phyloP scores from a whole-genome alignment of 108 stramenopile genomes.

The Cyclotella choctawhatcheeana region DNA sequence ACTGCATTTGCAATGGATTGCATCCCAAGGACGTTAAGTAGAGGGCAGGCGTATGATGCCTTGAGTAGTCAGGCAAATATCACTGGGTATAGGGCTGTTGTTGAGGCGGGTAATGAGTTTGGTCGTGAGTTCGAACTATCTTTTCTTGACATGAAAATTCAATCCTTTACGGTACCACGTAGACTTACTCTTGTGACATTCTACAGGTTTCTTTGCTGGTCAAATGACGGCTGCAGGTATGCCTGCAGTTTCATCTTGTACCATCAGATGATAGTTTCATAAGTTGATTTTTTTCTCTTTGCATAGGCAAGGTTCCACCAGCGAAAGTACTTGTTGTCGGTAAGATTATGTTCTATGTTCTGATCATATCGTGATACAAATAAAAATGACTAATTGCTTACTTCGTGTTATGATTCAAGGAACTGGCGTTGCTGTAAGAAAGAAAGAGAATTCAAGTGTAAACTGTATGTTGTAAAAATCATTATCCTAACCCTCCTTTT shows the following conservation, averaged over 20 bases:
- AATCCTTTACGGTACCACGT: too few species aligned
- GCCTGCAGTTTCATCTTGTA: too few species aligned
- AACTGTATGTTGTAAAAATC: too few species aligned
- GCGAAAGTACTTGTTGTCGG: slow-evolving; percentile 99
- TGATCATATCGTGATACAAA: too few species aligned
- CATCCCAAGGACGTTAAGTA: slow-evolving; percentile 93
- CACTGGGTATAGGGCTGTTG: slow-evolving; percentile 97
- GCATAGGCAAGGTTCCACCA: slow-evolving; percentile 89
- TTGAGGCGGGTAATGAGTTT: slow-evolving; percentile 97
- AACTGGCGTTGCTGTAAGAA: slow-evolving; percentile 86
- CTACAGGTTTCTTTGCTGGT: slow-evolving; percentile 86
- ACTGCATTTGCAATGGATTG: slow-evolving; percentile 98
- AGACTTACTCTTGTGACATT: neutral
- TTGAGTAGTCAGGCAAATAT: slow-evolving; percentile 98
- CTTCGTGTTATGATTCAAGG: neutral
- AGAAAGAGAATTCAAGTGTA: too few species aligned
- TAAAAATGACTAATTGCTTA: neutral
- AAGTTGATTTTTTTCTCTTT: too few species aligned
- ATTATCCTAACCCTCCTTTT: too few species aligned
- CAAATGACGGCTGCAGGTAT: slow-evolving; percentile 84
- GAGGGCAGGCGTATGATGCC: slow-evolving; percentile 98
- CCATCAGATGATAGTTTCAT: too few species aligned
- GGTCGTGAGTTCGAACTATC: slow-evolving; percentile 62
- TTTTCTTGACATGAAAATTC: too few species aligned
- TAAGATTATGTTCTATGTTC: neutral